These are phyloP conservation scores for Amoebophrya sp. DNA, from an alignment of 169 alveolate species.

Conservation along the genomic window DNA sequence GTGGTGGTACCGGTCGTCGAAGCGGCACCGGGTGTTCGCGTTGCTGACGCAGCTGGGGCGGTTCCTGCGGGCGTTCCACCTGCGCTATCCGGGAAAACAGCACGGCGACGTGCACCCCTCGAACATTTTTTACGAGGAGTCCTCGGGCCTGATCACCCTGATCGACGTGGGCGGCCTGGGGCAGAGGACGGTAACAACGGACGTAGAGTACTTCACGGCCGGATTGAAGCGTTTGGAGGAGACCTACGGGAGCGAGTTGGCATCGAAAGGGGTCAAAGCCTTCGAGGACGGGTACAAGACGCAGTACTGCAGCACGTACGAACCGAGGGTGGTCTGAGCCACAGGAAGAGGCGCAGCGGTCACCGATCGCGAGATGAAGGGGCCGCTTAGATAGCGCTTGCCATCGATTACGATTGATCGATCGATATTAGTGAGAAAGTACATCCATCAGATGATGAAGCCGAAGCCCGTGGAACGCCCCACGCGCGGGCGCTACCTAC, in stretches of 20 bases:
- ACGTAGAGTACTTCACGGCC: neutral
- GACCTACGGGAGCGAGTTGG: neutral
- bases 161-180: neutral
- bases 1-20: too few species aligned
- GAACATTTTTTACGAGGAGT: neutral
- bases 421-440: too few species aligned
- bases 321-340: too few species aligned
- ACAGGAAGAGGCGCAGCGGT: too few species aligned
- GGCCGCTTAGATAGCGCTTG: too few species aligned
- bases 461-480: too few species aligned
- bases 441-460: too few species aligned
- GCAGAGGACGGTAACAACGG: neutral
- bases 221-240: neutral
- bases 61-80: neutral
- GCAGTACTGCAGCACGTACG: too few species aligned
- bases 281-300: neutral
- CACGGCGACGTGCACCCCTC: neutral
- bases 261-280: neutral
- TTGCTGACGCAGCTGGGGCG: neutral
- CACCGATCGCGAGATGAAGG: too few species aligned
- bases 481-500: too few species aligned
- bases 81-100: neutral
- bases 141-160: neutral
- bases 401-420: too few species aligned
- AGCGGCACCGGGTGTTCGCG: neutral